phyloP scores from a whole-genome alignment of 108 stramenopile genomes.

The Cylindrotheca closterium region DNA sequence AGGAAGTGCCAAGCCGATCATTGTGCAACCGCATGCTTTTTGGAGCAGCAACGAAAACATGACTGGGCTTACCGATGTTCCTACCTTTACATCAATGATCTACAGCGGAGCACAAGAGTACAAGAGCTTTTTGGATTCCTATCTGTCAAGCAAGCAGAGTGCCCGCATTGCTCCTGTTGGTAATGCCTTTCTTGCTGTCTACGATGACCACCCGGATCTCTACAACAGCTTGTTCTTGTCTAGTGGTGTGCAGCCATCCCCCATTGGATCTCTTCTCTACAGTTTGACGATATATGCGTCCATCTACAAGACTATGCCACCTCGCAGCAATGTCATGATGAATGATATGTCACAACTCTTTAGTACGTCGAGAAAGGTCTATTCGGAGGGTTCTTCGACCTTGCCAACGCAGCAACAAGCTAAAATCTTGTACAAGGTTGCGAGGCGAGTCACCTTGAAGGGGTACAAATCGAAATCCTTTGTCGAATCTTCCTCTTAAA shows the following conservation, averaged over 20 bases:
- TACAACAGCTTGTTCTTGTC: slow-evolving; percentile 43
- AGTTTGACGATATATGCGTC: slow-evolving; percentile 48
- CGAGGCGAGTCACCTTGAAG: slow-evolving; percentile 32
- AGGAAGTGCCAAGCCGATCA: slow-evolving; percentile 35
- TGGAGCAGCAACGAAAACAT: slow-evolving; percentile 32
- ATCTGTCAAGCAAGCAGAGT: slow-evolving; percentile 1
- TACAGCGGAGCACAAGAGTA: slow-evolving; percentile 46
- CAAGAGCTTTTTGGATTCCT: slow-evolving; percentile 25
- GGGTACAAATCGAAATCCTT: slow-evolving; percentile 27
- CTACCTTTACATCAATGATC: slow-evolving; percentile 46
- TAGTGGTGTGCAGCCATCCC: slow-evolving; percentile 51
- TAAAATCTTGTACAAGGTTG: slow-evolving; percentile 35
- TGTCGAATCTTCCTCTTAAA: background rate
- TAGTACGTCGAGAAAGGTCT: slow-evolving; percentile 22
- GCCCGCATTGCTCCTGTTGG: slow-evolving; percentile 50
- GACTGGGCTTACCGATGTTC: slow-evolving; percentile 42
- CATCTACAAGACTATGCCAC: slow-evolving; percentile 45
- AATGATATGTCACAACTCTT: slow-evolving; percentile 35
- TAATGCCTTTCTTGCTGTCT: slow-evolving; percentile 50
- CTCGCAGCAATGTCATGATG: slow-evolving; percentile 18
- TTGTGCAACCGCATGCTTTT: slow-evolving; percentile 54
- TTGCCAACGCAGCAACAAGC: slow-evolving; percentile 44
- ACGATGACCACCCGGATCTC: slow-evolving; percentile 46
- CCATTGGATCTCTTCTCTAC: slow-evolving; percentile 45
- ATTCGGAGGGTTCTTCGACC: slow-evolving; percentile 8